Base-by-base conservation (phyloP, 352 stramenopile genomes). In the Phytophthora boehmeriae region DNA sequence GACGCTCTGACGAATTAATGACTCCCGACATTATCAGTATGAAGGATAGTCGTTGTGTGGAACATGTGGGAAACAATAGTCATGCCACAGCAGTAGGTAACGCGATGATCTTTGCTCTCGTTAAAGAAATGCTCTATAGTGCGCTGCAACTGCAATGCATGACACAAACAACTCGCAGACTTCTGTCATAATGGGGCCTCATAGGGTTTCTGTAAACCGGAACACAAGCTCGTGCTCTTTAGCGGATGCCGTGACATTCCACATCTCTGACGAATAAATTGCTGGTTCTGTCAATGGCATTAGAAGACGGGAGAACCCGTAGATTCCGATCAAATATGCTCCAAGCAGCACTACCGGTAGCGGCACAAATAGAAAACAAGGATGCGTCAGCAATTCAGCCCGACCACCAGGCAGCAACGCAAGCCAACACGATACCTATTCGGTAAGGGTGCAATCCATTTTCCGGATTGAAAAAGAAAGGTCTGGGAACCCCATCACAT, bases 401-500 rank as follows among this genome's bases (percentile, higher is more conserved):
- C 44, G 17, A 4, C 5, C 23, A 50, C 0, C 22, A 11, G 0
- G 11, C 19, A 28, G 19, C 4, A n/a, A 38, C 44, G 19, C 45
- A 42, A 32, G 5, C 20, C 49, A 8, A 5, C 16, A 64, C 73
- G 10, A 59, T n/a, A 93, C 86, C 72, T 82, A 81, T 83, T 82
- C 84, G 84, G 66, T 83, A 93, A 53, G 70, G 59, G 34, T 93
- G 83, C 57, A 95, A 63, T n/a, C 75, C 78, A 54, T 75, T 92
- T 8, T 93, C 83, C 1, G 79, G 80, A 28, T 80, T 88, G 57
- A 94, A 90, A 96, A 96, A 13, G 78, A 82, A 36, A 97, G 54
- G 46, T 95, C 87, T 11, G 96, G 96, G 34, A 99, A 92, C 44
- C 96, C 96, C 92, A 98, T 97, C 54, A 95, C 76, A 66, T 99